phyloP scores from a whole-genome alignment of 2,329 filamentous ascomycete species.

The Nemania sp. region DNA sequence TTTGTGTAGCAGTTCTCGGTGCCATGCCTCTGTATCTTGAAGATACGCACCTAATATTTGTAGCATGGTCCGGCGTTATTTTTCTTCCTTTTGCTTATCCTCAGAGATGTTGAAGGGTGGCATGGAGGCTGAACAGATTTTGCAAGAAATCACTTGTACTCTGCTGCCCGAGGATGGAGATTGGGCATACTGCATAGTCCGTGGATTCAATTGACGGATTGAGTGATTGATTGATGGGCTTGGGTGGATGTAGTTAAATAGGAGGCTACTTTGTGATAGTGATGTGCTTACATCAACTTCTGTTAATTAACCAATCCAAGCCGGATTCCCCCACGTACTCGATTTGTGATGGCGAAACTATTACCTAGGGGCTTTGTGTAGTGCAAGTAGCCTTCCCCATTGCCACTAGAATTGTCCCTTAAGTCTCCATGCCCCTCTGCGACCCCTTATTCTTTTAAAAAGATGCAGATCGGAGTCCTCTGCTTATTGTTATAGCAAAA shows the following conservation, averaged over 20 bases:
- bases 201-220: slow-evolving; percentile 7
- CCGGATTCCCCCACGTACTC: not conserved
- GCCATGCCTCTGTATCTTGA: slow-evolving; percentile 11
- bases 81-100: not conserved
- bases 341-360: not conserved
- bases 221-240: slow-evolving; percentile 10
- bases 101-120: slow-evolving; percentile 13
- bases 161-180: not conserved
- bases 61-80: slow-evolving; percentile 35
- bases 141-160: not conserved
- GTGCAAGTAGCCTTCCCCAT: too few species aligned
- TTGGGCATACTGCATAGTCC: slow-evolving; percentile 1
- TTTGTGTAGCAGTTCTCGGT: not conserved
- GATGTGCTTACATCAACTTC: slow-evolving; percentile 4
- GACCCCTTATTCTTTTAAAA: too few species aligned
- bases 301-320: not conserved
- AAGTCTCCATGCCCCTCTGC: too few species aligned
- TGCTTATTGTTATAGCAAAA: not conserved
- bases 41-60: slow-evolving; percentile 31
- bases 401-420: too few species aligned
- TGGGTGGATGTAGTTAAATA: not conserved
- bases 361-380: too few species aligned
- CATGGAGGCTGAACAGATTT: not conserved
- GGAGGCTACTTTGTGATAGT: slow-evolving; percentile 17
- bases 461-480: too few species aligned